Percentiles rank a stretch among this genome's conserved stretches.
Conservation (phyloP, 2,329 filamentous ascomycete species). For the Blastomyces emzantsi region DNA sequence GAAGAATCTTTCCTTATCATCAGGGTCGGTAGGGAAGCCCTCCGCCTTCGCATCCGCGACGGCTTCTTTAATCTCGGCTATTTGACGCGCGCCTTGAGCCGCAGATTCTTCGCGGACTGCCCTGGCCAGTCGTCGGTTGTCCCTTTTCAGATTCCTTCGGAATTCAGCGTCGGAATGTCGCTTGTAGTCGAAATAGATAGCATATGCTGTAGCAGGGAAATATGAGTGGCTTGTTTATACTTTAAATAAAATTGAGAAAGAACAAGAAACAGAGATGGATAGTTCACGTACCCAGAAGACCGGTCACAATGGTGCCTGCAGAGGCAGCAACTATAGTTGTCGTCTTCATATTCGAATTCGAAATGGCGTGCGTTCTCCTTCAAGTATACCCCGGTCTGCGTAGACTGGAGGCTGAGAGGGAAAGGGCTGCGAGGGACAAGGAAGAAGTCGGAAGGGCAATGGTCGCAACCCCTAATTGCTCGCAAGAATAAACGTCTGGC, state of each 20-base stretch:
- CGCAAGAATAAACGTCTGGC: background rate
- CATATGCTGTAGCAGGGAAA: conserved; percentile 43
- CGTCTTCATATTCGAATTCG: conserved; percentile 37
- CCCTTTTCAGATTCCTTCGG: conserved; percentile 48
- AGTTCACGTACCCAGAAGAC: conserved; percentile 42
- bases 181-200: conserved; percentile 58
- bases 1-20: conserved; percentile 94
- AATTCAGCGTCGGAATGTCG: conserved; percentile 56
- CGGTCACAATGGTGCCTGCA: conserved; percentile 50
- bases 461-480: background rate
- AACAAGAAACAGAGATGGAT: background rate
- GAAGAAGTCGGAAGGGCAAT: background rate
- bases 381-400: background rate
- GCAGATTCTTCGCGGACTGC: conserved; percentile 42
- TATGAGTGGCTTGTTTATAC: conserved; percentile 12
- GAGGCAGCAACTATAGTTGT: conserved; percentile 51
- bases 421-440: background rate
- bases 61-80: conserved; percentile 60
- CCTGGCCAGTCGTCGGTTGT: conserved; percentile 40
- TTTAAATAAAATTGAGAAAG: background rate
- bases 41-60: conserved; percentile 80
- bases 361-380: background rate
- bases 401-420: background rate
- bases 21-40: conserved; percentile 80
- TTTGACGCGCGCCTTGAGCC: conserved; percentile 40